phyloP scores from a whole-genome alignment of 306 rosid species.

The Oemleria cerasiformis region DNA sequence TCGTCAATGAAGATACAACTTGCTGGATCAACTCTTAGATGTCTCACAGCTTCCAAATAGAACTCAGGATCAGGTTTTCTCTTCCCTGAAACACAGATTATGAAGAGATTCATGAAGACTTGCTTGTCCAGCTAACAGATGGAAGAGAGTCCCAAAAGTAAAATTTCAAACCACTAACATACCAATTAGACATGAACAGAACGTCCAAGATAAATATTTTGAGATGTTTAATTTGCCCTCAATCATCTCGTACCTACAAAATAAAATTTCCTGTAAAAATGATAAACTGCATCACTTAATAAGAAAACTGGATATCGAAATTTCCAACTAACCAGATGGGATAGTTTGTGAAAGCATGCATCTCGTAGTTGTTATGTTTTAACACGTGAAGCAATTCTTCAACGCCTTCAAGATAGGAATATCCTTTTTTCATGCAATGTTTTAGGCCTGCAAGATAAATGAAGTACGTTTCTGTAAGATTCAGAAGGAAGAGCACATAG shows the following conservation, averaged over 20 bases:
- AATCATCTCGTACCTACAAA: constrained; percentile 74
- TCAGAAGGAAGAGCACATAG: neutral
- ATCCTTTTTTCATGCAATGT: constrained; percentile 68
- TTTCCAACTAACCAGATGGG: constrained; percentile 64
- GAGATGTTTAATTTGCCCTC: constrained; percentile 76
- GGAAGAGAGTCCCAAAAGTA: neutral
- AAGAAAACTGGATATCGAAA: constrained; percentile 23
- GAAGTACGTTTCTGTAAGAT: neutral
- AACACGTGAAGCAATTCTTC: constrained; percentile 71
- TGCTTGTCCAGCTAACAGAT: neutral
- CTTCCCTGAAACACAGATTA: constrained; percentile 55
- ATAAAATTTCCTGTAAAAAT: constrained; percentile 17
- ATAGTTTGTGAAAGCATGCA: constrained; percentile 96
- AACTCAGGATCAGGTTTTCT: constrained; percentile 87
- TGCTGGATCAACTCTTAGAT: constrained; percentile 62
- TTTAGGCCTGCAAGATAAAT: constrained; percentile 64
- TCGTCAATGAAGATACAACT: constrained; percentile 80
- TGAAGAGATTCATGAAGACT: neutral
- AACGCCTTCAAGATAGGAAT: constrained; percentile 66
- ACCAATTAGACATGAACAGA: constrained; percentile 76
- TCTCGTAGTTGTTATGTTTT: constrained; percentile 68
- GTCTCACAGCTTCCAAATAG: constrained; percentile 60
- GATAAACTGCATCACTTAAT: constrained; percentile 13
- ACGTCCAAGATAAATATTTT: constrained; percentile 86
- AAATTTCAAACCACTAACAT: constrained; percentile 17